These are phyloP conservation scores for Pterocarpus santalinus DNA, from an alignment of 306 rosid species.

Conservation along the genomic window DNA sequence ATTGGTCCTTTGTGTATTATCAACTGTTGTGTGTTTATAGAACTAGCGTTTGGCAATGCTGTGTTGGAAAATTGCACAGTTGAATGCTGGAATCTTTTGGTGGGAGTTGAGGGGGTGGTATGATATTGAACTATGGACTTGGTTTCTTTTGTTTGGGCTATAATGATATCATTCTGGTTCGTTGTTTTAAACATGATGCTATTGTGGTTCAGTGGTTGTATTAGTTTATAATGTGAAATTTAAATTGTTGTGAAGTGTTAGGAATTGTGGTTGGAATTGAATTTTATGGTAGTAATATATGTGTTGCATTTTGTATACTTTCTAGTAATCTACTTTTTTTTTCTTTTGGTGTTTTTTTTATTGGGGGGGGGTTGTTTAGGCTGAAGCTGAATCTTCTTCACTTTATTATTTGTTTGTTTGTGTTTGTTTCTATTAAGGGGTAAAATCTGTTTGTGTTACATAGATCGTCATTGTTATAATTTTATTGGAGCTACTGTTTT, in stretches of 20 bases:
- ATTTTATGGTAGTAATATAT: slow-evolving; percentile 9
- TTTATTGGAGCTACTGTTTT: neutral
- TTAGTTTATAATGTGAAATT: neutral
- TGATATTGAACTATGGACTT: neutral
- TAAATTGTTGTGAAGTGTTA: neutral
- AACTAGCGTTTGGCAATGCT: slow-evolving; percentile 10
- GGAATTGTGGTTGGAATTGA: slow-evolving; percentile 20
- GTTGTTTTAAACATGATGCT: neutral
- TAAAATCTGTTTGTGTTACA: neutral
- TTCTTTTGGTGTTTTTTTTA: neutral
- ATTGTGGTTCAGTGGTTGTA: neutral
- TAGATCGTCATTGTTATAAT: slow-evolving; percentile 9
- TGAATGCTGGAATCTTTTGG: neutral
- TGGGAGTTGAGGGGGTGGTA: neutral
- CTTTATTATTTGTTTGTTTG: neutral
- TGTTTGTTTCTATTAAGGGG: neutral
- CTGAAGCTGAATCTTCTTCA: neutral
- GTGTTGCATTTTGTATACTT: neutral
- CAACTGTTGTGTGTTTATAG: slow-evolving; percentile 2
- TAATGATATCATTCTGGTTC: neutral
- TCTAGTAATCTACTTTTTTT: neutral
- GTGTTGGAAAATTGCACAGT: slow-evolving; percentile 5
- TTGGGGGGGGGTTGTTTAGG: neutral
- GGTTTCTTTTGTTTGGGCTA: slow-evolving; percentile 16
- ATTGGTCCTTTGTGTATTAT: neutral